Evolutionary conservation across 2,329 filamentous ascomycete species (phyloP).

Genomic region (Colletotrichum sp.): DNA sequence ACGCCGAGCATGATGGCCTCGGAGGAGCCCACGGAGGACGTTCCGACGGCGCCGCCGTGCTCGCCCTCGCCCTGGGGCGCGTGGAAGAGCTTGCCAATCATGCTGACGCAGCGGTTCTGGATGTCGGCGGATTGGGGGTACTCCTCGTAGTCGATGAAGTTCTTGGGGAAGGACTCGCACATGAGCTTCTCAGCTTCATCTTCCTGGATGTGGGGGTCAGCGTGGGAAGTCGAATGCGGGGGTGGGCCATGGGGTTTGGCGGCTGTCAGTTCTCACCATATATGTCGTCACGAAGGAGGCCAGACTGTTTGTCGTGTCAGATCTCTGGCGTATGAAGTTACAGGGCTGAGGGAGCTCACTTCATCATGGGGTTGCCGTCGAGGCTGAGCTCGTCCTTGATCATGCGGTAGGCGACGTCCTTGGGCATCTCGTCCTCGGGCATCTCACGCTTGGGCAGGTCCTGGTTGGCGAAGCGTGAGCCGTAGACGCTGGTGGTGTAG

Average conservation of each 20-base stretch:
- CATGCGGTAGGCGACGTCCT: conserved; percentile 92
- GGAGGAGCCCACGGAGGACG: conserved; percentile 86
- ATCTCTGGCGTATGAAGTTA: background rate
- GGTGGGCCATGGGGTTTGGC: background rate
- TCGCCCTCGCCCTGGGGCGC: conserved; percentile 63
- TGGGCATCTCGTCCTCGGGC: conserved; percentile 89
- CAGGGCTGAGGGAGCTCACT: conserved; percentile 51
- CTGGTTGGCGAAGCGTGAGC: conserved; percentile 79
- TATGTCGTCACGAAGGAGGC: conserved; percentile 96
- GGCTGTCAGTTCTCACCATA: conserved; percentile 65
- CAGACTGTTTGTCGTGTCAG: conserved; percentile 56
- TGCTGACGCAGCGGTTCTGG: conserved; percentile 90
- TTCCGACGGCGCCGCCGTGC: conserved; percentile 75
- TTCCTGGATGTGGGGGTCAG: conserved; percentile 59
- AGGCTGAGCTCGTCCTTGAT: conserved; percentile 94
- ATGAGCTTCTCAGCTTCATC: conserved; percentile 96
- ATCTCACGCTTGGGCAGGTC: conserved; percentile 86
- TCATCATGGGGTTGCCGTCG: conserved; percentile 89
- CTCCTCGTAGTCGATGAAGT: conserved; percentile 92
- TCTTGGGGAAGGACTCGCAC: conserved; percentile 89
- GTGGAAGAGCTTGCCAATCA: conserved; percentile 91
- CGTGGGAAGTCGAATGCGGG: background rate
- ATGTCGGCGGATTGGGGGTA: conserved; percentile 83
- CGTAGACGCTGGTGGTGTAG: conserved; percentile 84
- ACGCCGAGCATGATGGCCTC: conserved; percentile 86